Percentiles rank a stretch among this genome's conserved stretches.
Evolutionary conservation across 2,329 filamentous ascomycete genomes (phyloP).

Genomic region (Eutypella sp.): DNA sequence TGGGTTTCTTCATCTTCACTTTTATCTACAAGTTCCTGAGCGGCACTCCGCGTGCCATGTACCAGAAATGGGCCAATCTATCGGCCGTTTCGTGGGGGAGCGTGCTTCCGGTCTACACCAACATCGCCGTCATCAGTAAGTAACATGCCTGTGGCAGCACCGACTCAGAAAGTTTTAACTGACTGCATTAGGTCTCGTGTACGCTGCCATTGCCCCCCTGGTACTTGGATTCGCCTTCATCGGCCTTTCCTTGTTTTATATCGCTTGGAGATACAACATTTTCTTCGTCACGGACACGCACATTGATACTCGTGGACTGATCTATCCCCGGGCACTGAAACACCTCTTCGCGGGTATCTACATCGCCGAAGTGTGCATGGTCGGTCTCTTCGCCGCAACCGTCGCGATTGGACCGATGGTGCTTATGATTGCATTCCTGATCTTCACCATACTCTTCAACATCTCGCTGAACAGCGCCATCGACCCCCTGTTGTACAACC

Average conservation of each 20-base stretch:
- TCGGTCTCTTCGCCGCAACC: conserved; percentile 75
- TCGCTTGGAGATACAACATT: conserved; percentile 86
- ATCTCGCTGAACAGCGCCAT: conserved; percentile 68
- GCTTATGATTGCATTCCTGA: conserved; percentile 69
- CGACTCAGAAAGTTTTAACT: conserved; percentile 4
- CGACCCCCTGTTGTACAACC: conserved; percentile 68
- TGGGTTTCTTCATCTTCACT: conserved; percentile 68
- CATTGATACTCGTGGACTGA: conserved; percentile 82
- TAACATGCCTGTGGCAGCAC: conserved; percentile 10
- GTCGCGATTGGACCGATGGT: conserved; percentile 63
- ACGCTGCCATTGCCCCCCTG: conserved; percentile 80
- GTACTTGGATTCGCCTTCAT: conserved; percentile 77
- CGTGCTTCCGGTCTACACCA: conserved; percentile 74
- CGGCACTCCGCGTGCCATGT: conserved; percentile 75
- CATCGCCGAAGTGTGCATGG: conserved; percentile 73
- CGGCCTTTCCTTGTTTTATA: conserved; percentile 75
- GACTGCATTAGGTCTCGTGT: conserved; percentile 62
- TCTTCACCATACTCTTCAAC: conserved; percentile 75
- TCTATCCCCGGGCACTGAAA: conserved; percentile 82
- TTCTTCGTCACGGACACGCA: conserved; percentile 78
- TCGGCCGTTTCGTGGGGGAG: conserved; percentile 78
- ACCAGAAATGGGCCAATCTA: conserved; percentile 69
- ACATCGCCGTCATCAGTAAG: conserved; percentile 73
- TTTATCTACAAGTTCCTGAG: conserved; percentile 70
- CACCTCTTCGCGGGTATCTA: conserved; percentile 84